Evolutionary conservation across 2,329 filamentous ascomycete genomes (phyloP), one percentile per base, ranked within the genome.

Genomic region (Fusarium paranaense): DNA sequence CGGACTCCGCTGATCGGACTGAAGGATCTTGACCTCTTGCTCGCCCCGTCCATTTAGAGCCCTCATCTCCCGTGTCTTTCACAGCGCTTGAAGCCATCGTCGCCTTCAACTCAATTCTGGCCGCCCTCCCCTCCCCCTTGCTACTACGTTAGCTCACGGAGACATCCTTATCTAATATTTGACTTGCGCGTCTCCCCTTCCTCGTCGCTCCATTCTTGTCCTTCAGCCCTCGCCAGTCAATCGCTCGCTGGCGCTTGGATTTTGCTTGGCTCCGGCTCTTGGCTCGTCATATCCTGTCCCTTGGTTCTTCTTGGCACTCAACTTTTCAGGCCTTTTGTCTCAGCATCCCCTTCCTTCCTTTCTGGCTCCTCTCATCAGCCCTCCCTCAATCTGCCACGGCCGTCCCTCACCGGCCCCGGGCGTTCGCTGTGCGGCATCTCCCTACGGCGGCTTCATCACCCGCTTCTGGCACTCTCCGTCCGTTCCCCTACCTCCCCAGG

Each of bases 251-350:
- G 61, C 59, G 52, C 68, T 61, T 72, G 69, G 62, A 65, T 72
- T 64, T 57, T 38, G 42, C 71, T 74, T 74, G 71, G 71, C 68
- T 69, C 38, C 35, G 33, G 68, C 47, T 72, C 71, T 74, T 74
- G 71, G 68, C 71, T 74, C 57, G 52, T 69, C 64, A 66, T 72
- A 38, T 74, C 64, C 52, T 74, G 62, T 50, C 60, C 20, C 71
- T 74, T 74, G 71, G 71, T 74, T 69, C 62, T 63, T 40, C 71
- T 74, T 74, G 71, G 71, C 71, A 64, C 11, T 64, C 42, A 14
- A 54, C 35, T 60, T 69, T 63, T 45, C 52, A 27, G 68, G 68
- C 58, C 61, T 69, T 56, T 58, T 74, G 69, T 74, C 58, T 74
- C 57, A 66, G 42, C 61, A 60, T 73, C 64, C 71, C 64, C 71